A percentile compares a stretch with the other conserved stretches of the same genome.
phyloP scores from a whole-genome alignment of 1,284 basidiomycete genomes.

The Melampsora americana region DNA sequence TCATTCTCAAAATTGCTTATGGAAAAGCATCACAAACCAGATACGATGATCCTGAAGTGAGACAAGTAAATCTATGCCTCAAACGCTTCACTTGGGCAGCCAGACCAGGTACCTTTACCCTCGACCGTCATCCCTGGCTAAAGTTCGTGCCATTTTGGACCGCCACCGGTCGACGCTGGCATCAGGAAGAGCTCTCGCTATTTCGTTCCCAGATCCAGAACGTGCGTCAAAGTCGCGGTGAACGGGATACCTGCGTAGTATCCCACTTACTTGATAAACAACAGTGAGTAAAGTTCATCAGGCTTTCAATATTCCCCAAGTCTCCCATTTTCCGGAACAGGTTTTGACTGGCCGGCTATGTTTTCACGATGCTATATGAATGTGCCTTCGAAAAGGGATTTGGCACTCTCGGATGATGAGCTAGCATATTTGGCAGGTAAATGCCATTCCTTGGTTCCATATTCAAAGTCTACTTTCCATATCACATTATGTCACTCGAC shows the following conservation, averaged over 20 bases:
- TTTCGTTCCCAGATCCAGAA: conserved; percentile 60
- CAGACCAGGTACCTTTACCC: conserved; percentile 62
- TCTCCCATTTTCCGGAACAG: too few relatives aligned
- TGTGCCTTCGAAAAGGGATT: background rate
- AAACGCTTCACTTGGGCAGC: conserved; percentile 60
- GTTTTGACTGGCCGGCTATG: too few relatives aligned
- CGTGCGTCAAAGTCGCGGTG: conserved; percentile 53
- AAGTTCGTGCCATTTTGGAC: conserved; percentile 63
- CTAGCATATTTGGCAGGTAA: conserved; percentile 47
- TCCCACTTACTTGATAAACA: conserved; percentile 37
- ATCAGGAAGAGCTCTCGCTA: conserved; percentile 62
- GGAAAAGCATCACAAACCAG: conserved; percentile 61
- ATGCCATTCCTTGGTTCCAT: background rate
- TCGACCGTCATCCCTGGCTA: conserved; percentile 63
- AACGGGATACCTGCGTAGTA: conserved; percentile 20
- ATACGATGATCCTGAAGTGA: conserved; percentile 63
- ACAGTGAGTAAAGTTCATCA: conserved; percentile 10
- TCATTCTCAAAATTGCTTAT: conserved; percentile 66
- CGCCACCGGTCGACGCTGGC: conserved; percentile 59
- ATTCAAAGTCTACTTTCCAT: background rate
- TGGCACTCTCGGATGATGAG: conserved; percentile 43
- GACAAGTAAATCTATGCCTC: conserved; percentile 59
- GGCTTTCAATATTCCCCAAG: too few relatives aligned
- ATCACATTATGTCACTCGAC: background rate
- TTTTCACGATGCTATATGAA: too few relatives aligned